phyloP scores from a whole-genome alignment of 345 rosid species.

The Populus deltoides region DNA sequence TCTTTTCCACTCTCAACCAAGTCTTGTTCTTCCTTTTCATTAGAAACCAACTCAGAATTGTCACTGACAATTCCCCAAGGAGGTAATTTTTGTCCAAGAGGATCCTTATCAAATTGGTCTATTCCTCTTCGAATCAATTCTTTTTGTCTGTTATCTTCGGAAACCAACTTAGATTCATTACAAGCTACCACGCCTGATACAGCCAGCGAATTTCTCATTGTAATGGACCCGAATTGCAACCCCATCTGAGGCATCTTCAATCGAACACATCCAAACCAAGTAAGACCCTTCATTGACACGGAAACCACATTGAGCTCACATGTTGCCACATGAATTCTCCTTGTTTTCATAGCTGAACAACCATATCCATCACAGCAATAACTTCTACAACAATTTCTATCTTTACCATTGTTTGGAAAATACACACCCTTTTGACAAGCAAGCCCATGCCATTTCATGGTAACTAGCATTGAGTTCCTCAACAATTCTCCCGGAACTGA shows the following conservation, averaged over 20 bases:
- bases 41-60: conserved; percentile 1
- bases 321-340: conserved; percentile 18
- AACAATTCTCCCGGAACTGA: conserved; percentile 28
- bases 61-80: background rate
- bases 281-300: background rate
- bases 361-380: conserved; percentile 11
- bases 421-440: conserved; percentile 14
- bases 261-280: conserved; percentile 10
- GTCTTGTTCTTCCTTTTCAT: conserved; percentile 18
- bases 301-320: conserved; percentile 12
- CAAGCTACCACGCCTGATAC: conserved; percentile 12
- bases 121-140: background rate
- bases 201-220: background rate
- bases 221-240: conserved; percentile 3
- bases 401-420: conserved; percentile 5
- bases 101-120: conserved; percentile 20
- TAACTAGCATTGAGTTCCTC: conserved; percentile 29
- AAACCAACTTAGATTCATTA: conserved; percentile 17
- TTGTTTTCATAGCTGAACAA: conserved; percentile 25
- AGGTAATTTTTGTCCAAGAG: conserved; percentile 23
- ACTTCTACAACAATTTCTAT: background rate
- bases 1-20: conserved; percentile 9
- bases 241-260: background rate
- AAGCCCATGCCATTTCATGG: conserved; percentile 23
- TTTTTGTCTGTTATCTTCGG: conserved; percentile 20